Conservation (phyloP, 108 stramenopile genomes). For the Conticribra weissflogii region DNA sequence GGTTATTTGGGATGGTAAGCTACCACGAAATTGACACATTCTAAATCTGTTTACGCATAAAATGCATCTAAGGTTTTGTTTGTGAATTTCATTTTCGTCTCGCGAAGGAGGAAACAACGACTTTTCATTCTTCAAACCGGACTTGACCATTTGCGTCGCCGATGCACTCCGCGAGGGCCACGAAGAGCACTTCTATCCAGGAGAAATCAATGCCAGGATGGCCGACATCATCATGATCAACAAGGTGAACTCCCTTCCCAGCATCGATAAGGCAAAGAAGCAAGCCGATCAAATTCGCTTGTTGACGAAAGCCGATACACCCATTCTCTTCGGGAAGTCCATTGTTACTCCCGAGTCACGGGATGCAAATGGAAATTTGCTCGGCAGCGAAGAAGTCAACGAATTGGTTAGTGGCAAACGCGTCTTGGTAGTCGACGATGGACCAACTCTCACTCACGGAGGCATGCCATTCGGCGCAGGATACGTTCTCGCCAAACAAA, state of each 20-base stretch:
- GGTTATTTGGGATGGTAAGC: conserved; percentile 53
- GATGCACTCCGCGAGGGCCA: conserved; percentile 53
- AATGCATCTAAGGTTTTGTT: too few species aligned
- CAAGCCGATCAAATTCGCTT: conserved; percentile 42
- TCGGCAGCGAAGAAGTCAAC: conserved; percentile 21
- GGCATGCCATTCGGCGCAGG: conserved; percentile 65
- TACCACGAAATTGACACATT: neutral
- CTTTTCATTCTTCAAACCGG: conserved; percentile 52
- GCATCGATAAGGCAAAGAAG: conserved; percentile 23
- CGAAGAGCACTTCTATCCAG: conserved; percentile 54
- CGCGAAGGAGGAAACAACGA: conserved; percentile 51
- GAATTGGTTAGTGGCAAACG: conserved; percentile 52
- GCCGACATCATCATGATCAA: conserved; percentile 51
- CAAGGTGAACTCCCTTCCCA: conserved; percentile 46
- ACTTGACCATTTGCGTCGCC: conserved; percentile 45
- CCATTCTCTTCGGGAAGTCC: conserved; percentile 46
- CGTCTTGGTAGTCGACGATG: conserved; percentile 59
- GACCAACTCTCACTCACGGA: conserved; percentile 60
- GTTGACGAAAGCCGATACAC: conserved; percentile 27
- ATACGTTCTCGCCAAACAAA: conserved; percentile 50
- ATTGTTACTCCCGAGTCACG: conserved; percentile 44
- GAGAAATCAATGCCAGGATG: conserved; percentile 54
- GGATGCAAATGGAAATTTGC: conserved; percentile 18
- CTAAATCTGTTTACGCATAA: neutral
- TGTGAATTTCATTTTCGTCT: neutral